These are phyloP conservation scores for Cryomyces minteri DNA, from an alignment of 495 filamentous ascomycete species.

Conservation along the genomic window DNA sequence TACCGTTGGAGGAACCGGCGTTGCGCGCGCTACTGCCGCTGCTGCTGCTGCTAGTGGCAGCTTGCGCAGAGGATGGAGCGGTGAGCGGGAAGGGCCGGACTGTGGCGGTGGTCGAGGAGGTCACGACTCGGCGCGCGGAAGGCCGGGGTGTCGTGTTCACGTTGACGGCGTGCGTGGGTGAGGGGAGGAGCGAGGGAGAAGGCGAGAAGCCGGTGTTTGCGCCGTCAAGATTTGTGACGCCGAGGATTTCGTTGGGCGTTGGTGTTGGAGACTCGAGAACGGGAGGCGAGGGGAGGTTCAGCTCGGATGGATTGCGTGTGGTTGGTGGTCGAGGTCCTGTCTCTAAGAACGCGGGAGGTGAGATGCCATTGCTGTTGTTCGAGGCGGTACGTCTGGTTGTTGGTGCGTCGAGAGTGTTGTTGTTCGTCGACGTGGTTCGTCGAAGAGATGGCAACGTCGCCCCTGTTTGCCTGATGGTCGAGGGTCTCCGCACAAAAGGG, in stretches of 20 bases:
- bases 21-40: too few species aligned
- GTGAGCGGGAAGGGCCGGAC: background rate
- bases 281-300: background rate
- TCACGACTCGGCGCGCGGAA: background rate
- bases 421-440: background rate
- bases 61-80: background rate
- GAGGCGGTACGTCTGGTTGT: background rate
- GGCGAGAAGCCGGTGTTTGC: background rate
- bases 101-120: background rate
- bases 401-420: background rate
- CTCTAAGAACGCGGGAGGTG: too few species aligned
- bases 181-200: background rate
- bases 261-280: background rate
- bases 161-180: background rate
- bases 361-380: too few species aligned
- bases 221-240: too few species aligned
- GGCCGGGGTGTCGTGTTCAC: background rate
- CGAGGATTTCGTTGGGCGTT: background rate
- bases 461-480: background rate
- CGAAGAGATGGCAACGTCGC: background rate
- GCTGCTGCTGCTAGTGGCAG: too few species aligned
- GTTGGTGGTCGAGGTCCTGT: too few species aligned
- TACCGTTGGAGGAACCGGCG: background rate
- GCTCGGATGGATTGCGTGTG: background rate
- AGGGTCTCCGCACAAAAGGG: background rate